Conservation (phyloP, 2,329 filamentous ascomycete genomes). For the Colletotrichum viniferum region DNA sequence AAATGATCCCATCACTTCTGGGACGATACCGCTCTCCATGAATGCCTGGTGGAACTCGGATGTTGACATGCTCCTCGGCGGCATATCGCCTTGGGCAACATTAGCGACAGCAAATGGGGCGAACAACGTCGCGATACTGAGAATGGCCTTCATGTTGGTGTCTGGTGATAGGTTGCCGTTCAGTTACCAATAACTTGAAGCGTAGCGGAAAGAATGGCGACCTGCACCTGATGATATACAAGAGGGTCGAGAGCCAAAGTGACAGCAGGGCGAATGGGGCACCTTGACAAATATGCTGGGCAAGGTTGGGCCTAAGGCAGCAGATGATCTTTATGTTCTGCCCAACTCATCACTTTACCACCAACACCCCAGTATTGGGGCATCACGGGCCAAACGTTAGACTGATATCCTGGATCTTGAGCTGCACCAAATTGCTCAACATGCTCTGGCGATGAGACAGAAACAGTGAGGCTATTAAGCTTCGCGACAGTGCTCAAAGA, state of each 20-base stretch:
- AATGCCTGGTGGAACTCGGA: constrained; percentile 30
- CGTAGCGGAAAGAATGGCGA: neutral
- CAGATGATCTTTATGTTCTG: neutral
- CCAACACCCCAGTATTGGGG: neutral
- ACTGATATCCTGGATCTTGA: neutral
- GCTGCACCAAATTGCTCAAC: neutral
- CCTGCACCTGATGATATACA: neutral
- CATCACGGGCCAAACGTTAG: neutral
- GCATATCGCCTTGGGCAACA: neutral
- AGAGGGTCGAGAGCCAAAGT: too few species aligned
- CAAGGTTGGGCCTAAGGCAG: neutral
- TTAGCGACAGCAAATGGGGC: neutral
- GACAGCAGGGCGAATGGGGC: neutral
- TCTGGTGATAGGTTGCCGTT: neutral
- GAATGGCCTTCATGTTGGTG: neutral
- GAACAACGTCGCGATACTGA: neutral
- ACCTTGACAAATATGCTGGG: accelerated
- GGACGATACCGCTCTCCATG: constrained; percentile 29
- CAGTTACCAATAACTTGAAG: neutral
- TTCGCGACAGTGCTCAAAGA: neutral
- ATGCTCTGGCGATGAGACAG: constrained; percentile 14
- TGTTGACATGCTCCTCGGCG: constrained; percentile 24
- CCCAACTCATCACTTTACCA: neutral
- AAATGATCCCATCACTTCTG: constrained; percentile 30
- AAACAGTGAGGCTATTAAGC: neutral